Conservation (phyloP, 2,329 filamentous ascomycete species). For the Cytospora schulzeri region DNA sequence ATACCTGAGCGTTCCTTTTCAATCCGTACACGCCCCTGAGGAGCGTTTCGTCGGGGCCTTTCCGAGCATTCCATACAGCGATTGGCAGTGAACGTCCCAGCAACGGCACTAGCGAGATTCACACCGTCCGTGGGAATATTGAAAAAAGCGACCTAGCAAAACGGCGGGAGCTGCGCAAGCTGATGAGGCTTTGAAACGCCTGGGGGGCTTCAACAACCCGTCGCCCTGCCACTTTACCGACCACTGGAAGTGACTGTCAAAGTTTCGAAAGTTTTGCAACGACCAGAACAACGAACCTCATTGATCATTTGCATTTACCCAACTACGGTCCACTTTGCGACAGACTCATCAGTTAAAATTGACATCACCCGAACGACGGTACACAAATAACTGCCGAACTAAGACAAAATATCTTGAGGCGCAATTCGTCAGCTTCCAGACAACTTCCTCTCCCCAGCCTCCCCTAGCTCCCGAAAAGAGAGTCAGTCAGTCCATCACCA, state of each 20-base stretch:
- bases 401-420: conserved; percentile 2
- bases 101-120: not conserved
- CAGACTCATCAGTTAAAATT: conserved; percentile 2
- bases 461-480: not conserved
- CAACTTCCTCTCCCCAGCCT: not conserved
- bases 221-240: conserved; percentile 14
- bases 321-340: conserved; percentile 11
- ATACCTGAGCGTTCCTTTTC: no score
- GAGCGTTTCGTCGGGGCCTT: conserved; percentile 4
- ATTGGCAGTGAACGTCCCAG: not conserved
- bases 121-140: conserved; percentile 20
- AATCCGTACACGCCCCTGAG: conserved; percentile 12
- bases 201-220: conserved; percentile 7
- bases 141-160: not conserved
- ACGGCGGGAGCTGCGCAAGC: conserved; percentile 25
- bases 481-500: not conserved
- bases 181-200: conserved; percentile 27
- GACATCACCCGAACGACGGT: not conserved
- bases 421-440: conserved; percentile 9
- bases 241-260: conserved; percentile 11
- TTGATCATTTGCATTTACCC: conserved; percentile 14
- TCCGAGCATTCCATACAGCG: not conserved
- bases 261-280: conserved; percentile 18
- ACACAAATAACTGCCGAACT: conserved; percentile 5
- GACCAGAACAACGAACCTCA: conserved; percentile 9